Conservation (phyloP, 2,329 filamentous ascomycete genomes). For the Scedosporium minutisporum region DNA sequence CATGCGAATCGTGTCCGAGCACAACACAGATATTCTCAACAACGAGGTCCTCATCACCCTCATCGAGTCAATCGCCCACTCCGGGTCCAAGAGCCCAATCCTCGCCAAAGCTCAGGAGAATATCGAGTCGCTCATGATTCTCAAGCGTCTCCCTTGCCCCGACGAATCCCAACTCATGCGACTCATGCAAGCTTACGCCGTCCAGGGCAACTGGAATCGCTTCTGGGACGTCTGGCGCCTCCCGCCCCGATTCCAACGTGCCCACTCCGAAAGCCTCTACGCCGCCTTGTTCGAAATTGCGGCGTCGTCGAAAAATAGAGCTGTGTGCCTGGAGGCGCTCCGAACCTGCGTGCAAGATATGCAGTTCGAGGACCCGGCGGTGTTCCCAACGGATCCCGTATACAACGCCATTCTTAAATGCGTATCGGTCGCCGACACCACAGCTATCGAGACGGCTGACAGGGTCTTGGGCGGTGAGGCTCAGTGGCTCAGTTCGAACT, state of each 20-base stretch:
- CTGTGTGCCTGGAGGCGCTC: conserved; percentile 35
- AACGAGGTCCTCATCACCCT: conserved; percentile 39
- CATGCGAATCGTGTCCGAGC: conserved; percentile 18
- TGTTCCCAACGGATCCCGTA: conserved; percentile 34
- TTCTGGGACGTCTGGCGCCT: conserved; percentile 55
- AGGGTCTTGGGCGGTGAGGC: conserved; percentile 11
- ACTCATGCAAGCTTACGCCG: conserved; percentile 37
- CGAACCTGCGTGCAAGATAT: conserved; percentile 52
- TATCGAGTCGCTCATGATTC: conserved; percentile 34
- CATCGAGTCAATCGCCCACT: conserved; percentile 28
- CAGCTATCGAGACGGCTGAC: conserved; percentile 20
- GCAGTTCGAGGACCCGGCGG: conserved; percentile 39
- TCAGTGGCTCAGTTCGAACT: conserved; percentile 13
- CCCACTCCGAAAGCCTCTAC: conserved; percentile 47
- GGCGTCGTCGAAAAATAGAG: conserved; percentile 31
- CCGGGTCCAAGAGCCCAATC: conserved; percentile 19
- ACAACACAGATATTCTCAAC: conserved; percentile 31
- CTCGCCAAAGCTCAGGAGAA: conserved; percentile 31
- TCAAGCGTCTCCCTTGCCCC: conserved; percentile 27
- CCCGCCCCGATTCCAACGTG: conserved; percentile 36
- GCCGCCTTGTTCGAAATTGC: conserved; percentile 39
- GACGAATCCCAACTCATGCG: conserved; percentile 24
- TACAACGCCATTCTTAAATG: conserved; percentile 41
- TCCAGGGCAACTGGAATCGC: conserved; percentile 37
- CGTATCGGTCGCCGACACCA: conserved; percentile 43